A percentile compares a stretch with the other conserved stretches of the same genome.
phyloP scores from a whole-genome alignment of 2,329 filamentous ascomycete species.

The Colletotrichum lindemuthianum region DNA sequence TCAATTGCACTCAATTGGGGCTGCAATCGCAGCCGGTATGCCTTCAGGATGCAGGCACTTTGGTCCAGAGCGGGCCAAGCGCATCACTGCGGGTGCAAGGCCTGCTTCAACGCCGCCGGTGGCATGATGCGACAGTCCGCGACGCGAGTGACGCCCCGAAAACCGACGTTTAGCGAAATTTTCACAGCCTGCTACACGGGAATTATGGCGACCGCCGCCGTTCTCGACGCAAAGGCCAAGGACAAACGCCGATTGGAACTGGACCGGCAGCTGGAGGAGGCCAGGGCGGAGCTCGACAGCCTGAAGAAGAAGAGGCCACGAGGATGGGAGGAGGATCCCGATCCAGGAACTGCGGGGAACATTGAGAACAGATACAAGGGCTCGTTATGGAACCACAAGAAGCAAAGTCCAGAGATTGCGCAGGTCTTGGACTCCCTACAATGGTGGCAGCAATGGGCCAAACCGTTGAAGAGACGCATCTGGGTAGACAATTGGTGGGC shows the following conservation, averaged over 20 bases:
- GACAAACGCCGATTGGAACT: conserved; percentile 67
- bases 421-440: conserved; percentile 26
- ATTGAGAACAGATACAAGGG: conserved; percentile 31
- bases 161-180: conserved; percentile 61
- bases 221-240: conserved; percentile 70
- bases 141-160: conserved; percentile 59
- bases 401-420: conserved; percentile 15
- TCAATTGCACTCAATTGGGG: conserved; percentile 26
- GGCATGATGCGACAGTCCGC: conserved; percentile 61
- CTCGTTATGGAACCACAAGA: conserved; percentile 3
- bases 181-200: conserved; percentile 76
- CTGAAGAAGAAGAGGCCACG: conserved; percentile 46
- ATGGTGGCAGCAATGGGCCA: neutral
- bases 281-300: conserved; percentile 57
- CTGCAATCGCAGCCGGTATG: conserved; percentile 43
- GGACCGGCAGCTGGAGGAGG: conserved; percentile 68
- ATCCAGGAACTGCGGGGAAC: conserved; percentile 41
- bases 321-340: conserved; percentile 22
- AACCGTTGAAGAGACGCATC: neutral
- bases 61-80: conserved; percentile 74
- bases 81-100: conserved; percentile 71
- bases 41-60: conserved; percentile 70
- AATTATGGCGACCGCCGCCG: conserved; percentile 71
- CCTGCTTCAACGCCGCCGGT: conserved; percentile 64
- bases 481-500: conserved; percentile 13